A percentile compares a stretch with the other conserved stretches of the same genome.
These are phyloP conservation scores for Globisporangium abappressorium DNA, from an alignment of 352 stramenopile species.

Conservation along the genomic window DNA sequence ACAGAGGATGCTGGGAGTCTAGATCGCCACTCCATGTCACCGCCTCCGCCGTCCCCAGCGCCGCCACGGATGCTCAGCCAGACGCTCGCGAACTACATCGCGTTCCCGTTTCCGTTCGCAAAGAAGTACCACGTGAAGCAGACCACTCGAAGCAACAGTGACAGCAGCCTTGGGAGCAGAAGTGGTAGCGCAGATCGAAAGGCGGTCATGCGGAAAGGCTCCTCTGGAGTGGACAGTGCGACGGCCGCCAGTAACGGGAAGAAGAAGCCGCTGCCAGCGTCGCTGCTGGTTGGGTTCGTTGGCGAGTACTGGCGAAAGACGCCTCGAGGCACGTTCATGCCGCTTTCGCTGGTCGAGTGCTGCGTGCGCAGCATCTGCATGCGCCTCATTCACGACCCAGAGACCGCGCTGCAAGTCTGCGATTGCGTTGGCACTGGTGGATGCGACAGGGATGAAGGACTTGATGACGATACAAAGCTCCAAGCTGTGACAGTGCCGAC, in stretches of 20 bases:
- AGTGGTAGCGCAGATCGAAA: constrained; percentile 7
- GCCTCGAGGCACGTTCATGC: constrained; percentile 30
- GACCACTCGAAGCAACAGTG: constrained; percentile 13
- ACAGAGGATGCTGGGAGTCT: not conserved
- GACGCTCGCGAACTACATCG: constrained; percentile 70
- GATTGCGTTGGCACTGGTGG: not conserved
- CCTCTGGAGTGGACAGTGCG: not conserved
- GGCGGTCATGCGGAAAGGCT: constrained; percentile 1
- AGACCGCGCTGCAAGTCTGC: constrained; percentile 10
- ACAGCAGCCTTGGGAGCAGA: constrained; percentile 10
- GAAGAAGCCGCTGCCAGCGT: constrained; percentile 8
- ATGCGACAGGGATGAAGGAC: not conserved
- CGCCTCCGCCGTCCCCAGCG: constrained; percentile 3
- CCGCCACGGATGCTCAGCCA: constrained; percentile 37
- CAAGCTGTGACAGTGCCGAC: constrained; percentile 26
- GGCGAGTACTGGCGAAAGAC: constrained; percentile 55
- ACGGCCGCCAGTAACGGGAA: constrained; percentile 7
- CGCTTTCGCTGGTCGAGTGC: constrained; percentile 53
- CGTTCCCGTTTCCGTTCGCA: constrained; percentile 75
- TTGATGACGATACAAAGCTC: constrained; percentile 3
- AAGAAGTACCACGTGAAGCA: constrained; percentile 29
- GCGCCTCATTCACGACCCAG: constrained; percentile 35
- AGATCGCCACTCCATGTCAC: not conserved
- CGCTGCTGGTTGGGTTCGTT: constrained; percentile 27
- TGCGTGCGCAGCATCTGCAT: constrained; percentile 53